Base-by-base conservation (phyloP, 202 grass and related monocot species). In the Saccharum hybrid region DNA sequence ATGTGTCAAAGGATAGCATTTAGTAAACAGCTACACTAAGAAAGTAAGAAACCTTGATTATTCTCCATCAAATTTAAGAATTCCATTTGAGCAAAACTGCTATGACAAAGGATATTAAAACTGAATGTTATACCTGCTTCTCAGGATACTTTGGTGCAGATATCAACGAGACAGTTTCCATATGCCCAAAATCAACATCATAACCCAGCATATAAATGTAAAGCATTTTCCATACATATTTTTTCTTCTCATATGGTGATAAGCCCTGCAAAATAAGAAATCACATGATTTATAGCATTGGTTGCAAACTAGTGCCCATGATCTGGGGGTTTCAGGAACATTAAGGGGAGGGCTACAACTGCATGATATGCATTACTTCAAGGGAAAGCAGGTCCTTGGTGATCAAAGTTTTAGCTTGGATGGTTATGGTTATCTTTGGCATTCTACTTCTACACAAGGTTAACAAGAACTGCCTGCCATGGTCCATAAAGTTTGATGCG, bases 151-250 rank as follows among this genome's bases (percentile, higher is more conserved):
- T 99, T 43, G 93, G 96, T 66, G 96, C 96, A 22, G 96, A 99
- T 87, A 99, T 99, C 84, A 99, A 96, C 71, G 96, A 99, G 84
- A 99, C 91, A 80, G 96, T 72, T 88, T 99, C 96, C 76, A 85
- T 91, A 57, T 99, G 96, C 70, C 96, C 93, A 84, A 99, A 94
- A 81, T 99, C 96, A 71, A 99, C 96, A 92, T 99, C 96, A 33
- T 99, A 99, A 40, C 96, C 96, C 45, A 99, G 88, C 96, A 99
- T 99, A 81, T 96, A 93, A 51, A 96, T 96, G 77, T 99, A 99
- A 87, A 99, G 96, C 96, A 96, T 99, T 89, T 99, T 99, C 96
- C 96, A 99, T 63, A 99, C 96, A 68, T 99, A 99, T 65, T 99
- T 99, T 90, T 99, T 99, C 90, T 99, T 99, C 84, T 99, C 96